These are phyloP conservation scores for Puya raimondii DNA, from an alignment of 176 grass and related monocot genomes.

Conservation along the genomic window DNA sequence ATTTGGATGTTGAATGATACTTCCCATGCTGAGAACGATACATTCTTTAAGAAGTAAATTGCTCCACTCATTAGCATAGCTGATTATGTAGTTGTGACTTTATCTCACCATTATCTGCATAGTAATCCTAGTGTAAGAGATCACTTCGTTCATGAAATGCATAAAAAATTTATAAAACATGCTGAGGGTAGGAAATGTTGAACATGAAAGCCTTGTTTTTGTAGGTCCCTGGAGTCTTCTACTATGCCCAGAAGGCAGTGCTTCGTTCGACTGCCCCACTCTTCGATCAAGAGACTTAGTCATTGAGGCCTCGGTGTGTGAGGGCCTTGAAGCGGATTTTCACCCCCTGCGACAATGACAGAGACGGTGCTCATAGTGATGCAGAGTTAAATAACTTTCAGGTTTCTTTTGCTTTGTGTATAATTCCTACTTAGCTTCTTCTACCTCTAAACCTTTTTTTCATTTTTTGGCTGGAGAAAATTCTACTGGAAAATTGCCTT, in stretches of 20 bases:
- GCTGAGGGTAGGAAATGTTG: background rate
- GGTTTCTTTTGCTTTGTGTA: conserved; percentile 25
- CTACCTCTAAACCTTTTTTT: background rate
- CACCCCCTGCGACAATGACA: conserved; percentile 75
- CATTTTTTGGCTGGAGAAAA: background rate
- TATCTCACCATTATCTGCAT: too few relatives aligned
- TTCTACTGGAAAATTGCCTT: background rate
- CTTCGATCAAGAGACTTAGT: conserved; percentile 84
- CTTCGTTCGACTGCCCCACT: conserved; percentile 84
- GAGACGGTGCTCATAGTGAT: conserved; percentile 86
- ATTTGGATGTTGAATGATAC: background rate
- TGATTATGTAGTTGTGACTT: too few relatives aligned
- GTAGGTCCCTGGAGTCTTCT: conserved; percentile 86
- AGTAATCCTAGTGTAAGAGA: too few relatives aligned
- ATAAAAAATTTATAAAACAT: too few relatives aligned
- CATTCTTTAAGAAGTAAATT: too few relatives aligned
- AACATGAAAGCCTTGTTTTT: background rate
- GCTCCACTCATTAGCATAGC: too few relatives aligned
- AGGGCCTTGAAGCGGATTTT: conserved; percentile 92
- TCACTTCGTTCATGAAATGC: too few relatives aligned
- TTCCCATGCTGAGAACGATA: too few relatives aligned
- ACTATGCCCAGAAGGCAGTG: conserved; percentile 94
- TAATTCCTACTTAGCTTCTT: background rate
- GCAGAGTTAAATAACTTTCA: conserved; percentile 88
- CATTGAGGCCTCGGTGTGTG: conserved; percentile 82